A percentile compares a stretch with the other conserved stretches of the same genome.
phyloP scores from a whole-genome alignment of 2,329 filamentous ascomycete species.

The Aspergillus intermedius region DNA sequence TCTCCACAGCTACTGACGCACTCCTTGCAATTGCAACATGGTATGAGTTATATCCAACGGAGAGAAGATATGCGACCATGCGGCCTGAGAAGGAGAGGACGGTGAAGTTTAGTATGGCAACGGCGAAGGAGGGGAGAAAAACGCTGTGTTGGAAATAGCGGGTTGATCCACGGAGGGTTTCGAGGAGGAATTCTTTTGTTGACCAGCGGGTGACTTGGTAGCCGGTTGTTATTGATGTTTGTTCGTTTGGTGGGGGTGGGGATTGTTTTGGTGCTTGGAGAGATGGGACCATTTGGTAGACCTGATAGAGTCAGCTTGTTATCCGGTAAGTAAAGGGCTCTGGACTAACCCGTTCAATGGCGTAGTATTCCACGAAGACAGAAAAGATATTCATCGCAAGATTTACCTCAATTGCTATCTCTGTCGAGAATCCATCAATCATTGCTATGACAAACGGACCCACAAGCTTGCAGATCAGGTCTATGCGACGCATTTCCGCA shows the following conservation, averaged over 20 bases:
- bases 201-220: not conserved
- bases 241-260: too few species aligned
- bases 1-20: constrained; percentile 40
- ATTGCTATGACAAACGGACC: constrained; percentile 46
- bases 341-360: constrained; percentile 24
- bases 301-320: too few species aligned
- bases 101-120: constrained; percentile 45
- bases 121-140: constrained; percentile 38
- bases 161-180: too few species aligned
- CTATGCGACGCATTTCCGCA: constrained; percentile 48
- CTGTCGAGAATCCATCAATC: constrained; percentile 36
- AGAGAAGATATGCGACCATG: constrained; percentile 48
- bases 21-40: constrained; percentile 20
- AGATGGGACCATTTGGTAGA: not conserved
- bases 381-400: constrained; percentile 38
- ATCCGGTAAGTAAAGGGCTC: not conserved
- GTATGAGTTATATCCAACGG: constrained; percentile 27
- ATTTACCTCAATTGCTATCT: constrained; percentile 40
- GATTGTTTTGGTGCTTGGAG: constrained; percentile 2
- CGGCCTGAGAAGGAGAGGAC: constrained; percentile 47
- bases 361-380: constrained; percentile 26
- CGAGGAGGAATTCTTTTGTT: not conserved
- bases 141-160: constrained; percentile 7
- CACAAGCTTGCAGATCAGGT: constrained; percentile 49
- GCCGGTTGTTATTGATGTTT: too few species aligned